Evolutionary conservation across 2,329 filamentous ascomycete species (phyloP).

Genomic region (Colletotrichum echinochloae): DNA sequence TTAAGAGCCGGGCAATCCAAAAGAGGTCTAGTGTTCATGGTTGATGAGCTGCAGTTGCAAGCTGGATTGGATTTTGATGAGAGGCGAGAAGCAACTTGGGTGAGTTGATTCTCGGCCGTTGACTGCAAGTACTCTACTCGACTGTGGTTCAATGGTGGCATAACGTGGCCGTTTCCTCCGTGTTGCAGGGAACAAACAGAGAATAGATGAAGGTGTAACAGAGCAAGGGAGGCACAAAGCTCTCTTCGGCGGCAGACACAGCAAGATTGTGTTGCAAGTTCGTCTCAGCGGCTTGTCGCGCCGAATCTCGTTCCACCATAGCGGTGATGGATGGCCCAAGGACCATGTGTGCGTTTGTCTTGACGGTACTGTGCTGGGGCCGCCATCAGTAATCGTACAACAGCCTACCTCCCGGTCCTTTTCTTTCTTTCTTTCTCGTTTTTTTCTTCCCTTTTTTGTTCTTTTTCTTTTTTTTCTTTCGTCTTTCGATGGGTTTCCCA

Average conservation of each 20-base stretch:
- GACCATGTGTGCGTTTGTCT: not conserved
- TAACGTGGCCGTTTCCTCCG: not conserved
- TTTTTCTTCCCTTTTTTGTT: not conserved
- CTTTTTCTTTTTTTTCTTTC: too few species aligned
- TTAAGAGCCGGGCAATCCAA: slow-evolving; percentile 34
- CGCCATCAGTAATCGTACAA: not conserved
- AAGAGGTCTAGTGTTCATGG: not conserved
- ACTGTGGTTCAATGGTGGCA: not conserved
- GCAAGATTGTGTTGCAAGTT: slow-evolving; percentile 22
- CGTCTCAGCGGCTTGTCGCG: slow-evolving; percentile 31
- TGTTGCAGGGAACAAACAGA: not conserved
- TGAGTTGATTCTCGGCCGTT: not conserved
- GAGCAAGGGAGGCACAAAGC: slow-evolving; percentile 33
- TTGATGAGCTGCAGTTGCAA: slow-evolving; percentile 5
- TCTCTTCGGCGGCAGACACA: slow-evolving; percentile 1
- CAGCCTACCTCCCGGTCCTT: not conserved
- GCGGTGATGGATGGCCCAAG: not conserved
- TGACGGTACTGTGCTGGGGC: slow-evolving; percentile 1
- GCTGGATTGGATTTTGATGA: too few species aligned
- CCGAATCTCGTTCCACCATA: not conserved
- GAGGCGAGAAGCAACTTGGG: too few species aligned
- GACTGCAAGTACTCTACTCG: not conserved
- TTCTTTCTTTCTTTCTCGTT: not conserved
- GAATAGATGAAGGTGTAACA: slow-evolving; percentile 10
- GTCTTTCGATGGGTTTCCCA: slow-evolving; percentile 8